These are phyloP conservation scores for Vinca minor DNA, from an alignment of 257 asterid genomes.

Conservation along the genomic window DNA sequence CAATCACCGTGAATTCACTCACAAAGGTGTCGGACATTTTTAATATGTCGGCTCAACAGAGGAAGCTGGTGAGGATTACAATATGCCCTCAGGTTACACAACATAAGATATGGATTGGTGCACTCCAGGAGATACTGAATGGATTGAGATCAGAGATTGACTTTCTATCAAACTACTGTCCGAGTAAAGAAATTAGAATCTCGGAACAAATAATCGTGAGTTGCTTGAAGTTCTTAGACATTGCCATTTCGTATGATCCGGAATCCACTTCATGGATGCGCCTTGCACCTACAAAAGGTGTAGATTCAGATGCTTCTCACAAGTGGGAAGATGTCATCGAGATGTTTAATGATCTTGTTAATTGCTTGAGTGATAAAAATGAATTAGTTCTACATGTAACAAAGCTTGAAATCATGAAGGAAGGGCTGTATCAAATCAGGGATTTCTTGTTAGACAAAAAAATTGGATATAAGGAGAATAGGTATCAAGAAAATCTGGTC, in stretches of 20 bases:
- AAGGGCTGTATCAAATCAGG: conserved; percentile 67
- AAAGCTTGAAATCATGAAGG: conserved; percentile 79
- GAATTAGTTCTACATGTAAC: conserved; percentile 31
- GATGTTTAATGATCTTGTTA: conserved; percentile 28
- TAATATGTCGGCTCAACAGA: conserved; percentile 65
- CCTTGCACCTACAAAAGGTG: conserved; percentile 41
- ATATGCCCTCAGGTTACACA: conserved; percentile 78
- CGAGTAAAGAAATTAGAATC: conserved; percentile 39
- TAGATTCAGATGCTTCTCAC: conserved; percentile 20
- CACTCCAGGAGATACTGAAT: conserved; percentile 43
- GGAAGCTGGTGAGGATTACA: conserved; percentile 58
- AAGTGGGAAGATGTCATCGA: conserved; percentile 76
- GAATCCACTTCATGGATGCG: conserved; percentile 92
- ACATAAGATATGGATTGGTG: conserved; percentile 54
- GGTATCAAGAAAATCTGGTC: conserved; percentile 61
- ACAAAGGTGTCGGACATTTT: conserved; percentile 49
- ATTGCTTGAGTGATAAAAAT: conserved; percentile 39
- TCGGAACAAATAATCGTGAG: conserved; percentile 50
- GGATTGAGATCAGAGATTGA: conserved; percentile 55
- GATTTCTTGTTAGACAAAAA: conserved; percentile 60
- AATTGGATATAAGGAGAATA: conserved; percentile 63
- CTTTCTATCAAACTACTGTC: conserved; percentile 16
- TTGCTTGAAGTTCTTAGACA: conserved; percentile 45
- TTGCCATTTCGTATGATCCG: conserved; percentile 44
- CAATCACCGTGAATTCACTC: conserved; percentile 40